Evolutionary conservation across 371 early-diverging fungal genomes (phyloP).

Genomic region (Mucor irregularis): DNA sequence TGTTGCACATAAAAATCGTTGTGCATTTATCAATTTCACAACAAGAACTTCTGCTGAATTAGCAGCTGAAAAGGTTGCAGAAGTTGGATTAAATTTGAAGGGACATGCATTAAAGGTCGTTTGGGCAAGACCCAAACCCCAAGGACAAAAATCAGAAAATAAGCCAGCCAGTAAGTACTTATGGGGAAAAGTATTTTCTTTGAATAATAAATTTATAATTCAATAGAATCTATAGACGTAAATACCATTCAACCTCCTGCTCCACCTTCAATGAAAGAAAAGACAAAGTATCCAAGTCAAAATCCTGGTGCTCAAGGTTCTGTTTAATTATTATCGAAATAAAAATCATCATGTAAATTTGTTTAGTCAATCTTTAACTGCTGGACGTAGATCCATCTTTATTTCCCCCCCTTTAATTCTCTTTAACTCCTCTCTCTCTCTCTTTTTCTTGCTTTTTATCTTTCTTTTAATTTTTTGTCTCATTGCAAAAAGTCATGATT

Average conservation of each 20-base stretch:
- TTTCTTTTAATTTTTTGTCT: background rate
- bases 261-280: conserved; percentile 41
- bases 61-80: conserved; percentile 63
- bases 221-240: conserved; percentile 19
- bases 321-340: conserved; percentile 17
- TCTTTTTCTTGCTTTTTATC: background rate
- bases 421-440: background rate
- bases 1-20: conserved; percentile 72
- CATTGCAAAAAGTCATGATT: conserved; percentile 7
- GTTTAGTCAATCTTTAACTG: no score
- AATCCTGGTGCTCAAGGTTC: conserved; percentile 51
- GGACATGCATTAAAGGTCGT: conserved; percentile 54
- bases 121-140: conserved; percentile 67
- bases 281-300: conserved; percentile 46
- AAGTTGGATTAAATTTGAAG: conserved; percentile 52
- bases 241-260: conserved; percentile 38
- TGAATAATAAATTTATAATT: background rate
- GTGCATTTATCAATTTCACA: conserved; percentile 90
- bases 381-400: no score
- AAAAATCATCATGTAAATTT: no score
- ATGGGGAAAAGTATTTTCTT: background rate
- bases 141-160: conserved; percentile 9
- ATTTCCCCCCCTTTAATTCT: background rate
- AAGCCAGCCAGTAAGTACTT: background rate
- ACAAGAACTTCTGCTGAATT: conserved; percentile 76